Base-by-base conservation (phyloP, 2,329 filamentous ascomycete genomes). In the Fonsecaea nubica region DNA sequence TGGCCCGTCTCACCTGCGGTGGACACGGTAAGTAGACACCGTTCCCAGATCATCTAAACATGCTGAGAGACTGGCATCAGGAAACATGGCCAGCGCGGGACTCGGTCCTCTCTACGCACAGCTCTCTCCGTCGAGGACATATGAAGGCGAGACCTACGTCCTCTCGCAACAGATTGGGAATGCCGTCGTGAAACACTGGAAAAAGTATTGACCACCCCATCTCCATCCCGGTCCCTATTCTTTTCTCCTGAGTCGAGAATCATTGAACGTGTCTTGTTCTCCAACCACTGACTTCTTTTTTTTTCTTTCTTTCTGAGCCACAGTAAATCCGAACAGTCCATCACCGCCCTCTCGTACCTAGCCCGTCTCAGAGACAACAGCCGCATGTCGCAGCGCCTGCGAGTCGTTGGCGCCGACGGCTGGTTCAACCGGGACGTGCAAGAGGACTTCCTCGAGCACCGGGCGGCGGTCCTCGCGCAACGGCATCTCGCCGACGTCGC, bases 321-420 rank as follows among this genome's bases (percentile, higher is more conserved):
- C 42, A 63, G 62, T 15, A 69, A 68, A 58, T 66, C 70, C 18
- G 70, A 71, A 56, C 10, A 53, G 18, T 66, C 69, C 12, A 68
- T 72, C 21, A 69, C 59, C 36, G 65, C 69, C 38, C 65, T 72
- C 12, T 71, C 70, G 2, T 72, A 72, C 58, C 55, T 72, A 15
- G 55, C 10, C 5, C 67, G 68, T 3, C 48, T 72, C 15, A 64
- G 70, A 63, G 40, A 66, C 36, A 4, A 4, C 33, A 42, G 50
- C 4, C 52, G 66, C 9, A 63, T 58, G 40, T 18, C 55, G 25
- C 58, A 33, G 12, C 57, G 50, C 7, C 52, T 67, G 2, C 32
- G 54, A n/a, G 65, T 65, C n/a, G 12, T 15, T 25, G 36, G 48
- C 25, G 62, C 65, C 42, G 57, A 60, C 10, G 67, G 62, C 45